Base-by-base conservation (phyloP, 2,329 filamentous ascomycete genomes). In the Trichophyton mentagrophytes region DNA sequence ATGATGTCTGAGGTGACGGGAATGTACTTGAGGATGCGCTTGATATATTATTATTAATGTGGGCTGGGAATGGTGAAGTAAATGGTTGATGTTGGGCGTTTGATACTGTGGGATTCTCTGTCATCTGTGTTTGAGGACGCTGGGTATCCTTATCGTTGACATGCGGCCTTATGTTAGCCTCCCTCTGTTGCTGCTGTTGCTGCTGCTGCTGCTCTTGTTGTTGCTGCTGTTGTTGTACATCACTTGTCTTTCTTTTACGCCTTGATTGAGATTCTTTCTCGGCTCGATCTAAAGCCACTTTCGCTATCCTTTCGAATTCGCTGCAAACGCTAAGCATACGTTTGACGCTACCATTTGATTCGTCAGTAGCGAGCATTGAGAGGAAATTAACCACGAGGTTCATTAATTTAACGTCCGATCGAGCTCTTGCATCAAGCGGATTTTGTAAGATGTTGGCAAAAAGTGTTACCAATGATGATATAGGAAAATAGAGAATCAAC, bases 401-500 rank as follows among this genome's bases (percentile, higher is more conserved):
- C 90, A 99, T 96, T 20, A 97, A 76, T 65, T 88, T 87, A 15
- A 93, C 85, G 71, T 99, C 93, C 0, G 90, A 90, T 60, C 90
- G 85, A 47, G 92, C 92, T 53, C 90, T 83, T 1, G 88, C 85
- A 69, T 99, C 93, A 62, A 92, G 84, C 0, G 93, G 93, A 67
- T 97, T 97, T 71, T 99, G 93, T 0, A 99, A 76, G 55, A 97
- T 95, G 69, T 97, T 96, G 62, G 92, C 91, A 69, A 99, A 99
- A 1, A 99, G 78, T 0, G 93, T 97, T 51, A 99, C 90, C 3
- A 97, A 82, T 0, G 93, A 89, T 0, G 93, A 95, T 7, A 99
- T 91, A 0, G 93, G 93, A 75, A 96, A 99, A 74, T 99, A 99
- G 9, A 97, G 78, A 66, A 96, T 89, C 70, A 99, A 82, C 90